These are phyloP conservation scores for Aspergillus bertholletiae DNA, from an alignment of 495 filamentous ascomycete genomes.

Conservation along the genomic window DNA sequence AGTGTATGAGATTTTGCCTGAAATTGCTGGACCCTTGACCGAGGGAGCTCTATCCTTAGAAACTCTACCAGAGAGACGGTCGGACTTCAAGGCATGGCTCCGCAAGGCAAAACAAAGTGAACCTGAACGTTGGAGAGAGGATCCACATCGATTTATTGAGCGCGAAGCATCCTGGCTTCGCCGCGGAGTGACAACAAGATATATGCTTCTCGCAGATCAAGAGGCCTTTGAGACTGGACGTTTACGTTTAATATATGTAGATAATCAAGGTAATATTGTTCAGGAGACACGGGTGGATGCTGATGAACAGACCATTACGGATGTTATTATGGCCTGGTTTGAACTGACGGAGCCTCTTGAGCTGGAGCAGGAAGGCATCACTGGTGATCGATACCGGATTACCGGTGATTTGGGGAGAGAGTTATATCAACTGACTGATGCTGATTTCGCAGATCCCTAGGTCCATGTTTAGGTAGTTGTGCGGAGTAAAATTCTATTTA, in stretches of 20 bases:
- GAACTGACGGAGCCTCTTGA: neutral
- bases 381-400: neutral
- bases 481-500: neutral
- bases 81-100: neutral
- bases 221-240: constrained; percentile 5
- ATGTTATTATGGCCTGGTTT: neutral
- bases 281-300: neutral
- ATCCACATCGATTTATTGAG: neutral
- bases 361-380: neutral
- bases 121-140: neutral
- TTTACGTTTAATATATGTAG: constrained; percentile 1
- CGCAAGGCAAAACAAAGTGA: neutral
- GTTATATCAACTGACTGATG: neutral
- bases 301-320: neutral
- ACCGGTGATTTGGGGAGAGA: neutral
- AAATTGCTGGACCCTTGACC: constrained; percentile 2
- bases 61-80: neutral
- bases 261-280: neutral
- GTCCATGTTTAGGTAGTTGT: neutral
- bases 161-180: neutral
- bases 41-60: neutral
- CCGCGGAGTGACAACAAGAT: neutral
- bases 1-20: constrained; percentile 9
- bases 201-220: constrained; percentile 5
- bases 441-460: neutral